phyloP scores from a whole-genome alignment of 2,329 filamentous ascomycete genomes.

The Aureobasidium sp. region DNA sequence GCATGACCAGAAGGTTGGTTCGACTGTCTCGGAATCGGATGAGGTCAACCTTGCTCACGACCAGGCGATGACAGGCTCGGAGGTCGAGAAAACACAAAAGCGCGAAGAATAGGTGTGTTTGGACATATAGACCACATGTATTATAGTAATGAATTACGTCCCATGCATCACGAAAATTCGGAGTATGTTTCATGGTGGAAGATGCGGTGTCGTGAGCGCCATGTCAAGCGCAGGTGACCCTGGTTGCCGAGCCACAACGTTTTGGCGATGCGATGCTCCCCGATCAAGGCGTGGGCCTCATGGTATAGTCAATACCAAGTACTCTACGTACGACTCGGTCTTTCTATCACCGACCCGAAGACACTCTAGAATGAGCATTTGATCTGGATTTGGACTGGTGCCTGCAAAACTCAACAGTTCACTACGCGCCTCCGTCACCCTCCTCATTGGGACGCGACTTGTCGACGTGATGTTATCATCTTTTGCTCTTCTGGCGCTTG shows the following conservation, averaged over 20 bases:
- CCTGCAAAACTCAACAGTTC: background rate
- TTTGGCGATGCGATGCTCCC: background rate
- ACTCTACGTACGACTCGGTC: background rate
- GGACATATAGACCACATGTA: background rate
- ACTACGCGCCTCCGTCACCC: background rate
- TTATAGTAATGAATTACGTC: conserved; percentile 8
- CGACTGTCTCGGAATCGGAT: too few relatives aligned
- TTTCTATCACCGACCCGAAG: too few relatives aligned
- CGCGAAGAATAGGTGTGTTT: background rate
- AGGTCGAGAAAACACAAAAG: background rate
- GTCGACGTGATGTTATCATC: background rate
- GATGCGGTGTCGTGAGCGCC: background rate
- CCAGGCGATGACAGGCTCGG: too few relatives aligned
- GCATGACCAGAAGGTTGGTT: too few relatives aligned
- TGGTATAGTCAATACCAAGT: background rate
- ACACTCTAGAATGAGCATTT: background rate
- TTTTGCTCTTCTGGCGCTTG: conserved; percentile 21
- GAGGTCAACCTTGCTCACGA: too few relatives aligned
- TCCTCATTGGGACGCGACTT: background rate
- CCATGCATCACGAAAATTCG: background rate
- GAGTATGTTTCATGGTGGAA: too few relatives aligned
- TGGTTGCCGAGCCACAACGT: background rate
- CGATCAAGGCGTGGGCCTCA: background rate
- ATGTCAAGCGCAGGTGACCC: background rate
- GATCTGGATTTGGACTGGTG: background rate